phyloP scores from a whole-genome alignment of 139 green algal genomes.

The Diplosphaera chodatii region DNA sequence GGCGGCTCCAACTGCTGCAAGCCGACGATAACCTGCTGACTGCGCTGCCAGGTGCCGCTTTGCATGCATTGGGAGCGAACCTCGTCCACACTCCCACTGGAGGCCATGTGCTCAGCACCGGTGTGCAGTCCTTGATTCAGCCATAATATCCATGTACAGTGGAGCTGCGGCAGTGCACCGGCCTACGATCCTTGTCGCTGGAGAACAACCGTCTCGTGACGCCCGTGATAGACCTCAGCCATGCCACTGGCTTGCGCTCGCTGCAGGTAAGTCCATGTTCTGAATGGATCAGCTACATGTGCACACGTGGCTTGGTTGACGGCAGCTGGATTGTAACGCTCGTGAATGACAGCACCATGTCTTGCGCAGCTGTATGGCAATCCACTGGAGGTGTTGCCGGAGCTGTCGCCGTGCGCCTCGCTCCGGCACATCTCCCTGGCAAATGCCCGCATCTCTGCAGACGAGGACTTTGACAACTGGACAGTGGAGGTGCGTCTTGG shows the following conservation, averaged over 20 bases:
- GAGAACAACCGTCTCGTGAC: conserved; percentile 77
- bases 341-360: too few relatives aligned
- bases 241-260: conserved; percentile 24
- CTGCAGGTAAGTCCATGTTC: conserved; percentile 23
- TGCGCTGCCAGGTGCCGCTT: conserved; percentile 70
- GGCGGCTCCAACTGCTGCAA: conserved; percentile 51
- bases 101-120: too few relatives aligned
- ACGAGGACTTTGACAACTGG: not conserved
- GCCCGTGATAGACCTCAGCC: conserved; percentile 63
- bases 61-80: too few relatives aligned
- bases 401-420: conserved; percentile 66
- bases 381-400: conserved; percentile 89
- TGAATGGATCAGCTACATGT: conserved; percentile 4
- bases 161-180: conserved; percentile 59
- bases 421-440: conserved; percentile 64
- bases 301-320: not conserved
- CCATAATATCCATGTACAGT: too few relatives aligned
- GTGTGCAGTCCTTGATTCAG: too few relatives aligned
- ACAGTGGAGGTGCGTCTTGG: not conserved
- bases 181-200: conserved; percentile 73
- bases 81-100: not conserved
- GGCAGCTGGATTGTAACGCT: too few relatives aligned
- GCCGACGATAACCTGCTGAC: conserved; percentile 78
- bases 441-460: conserved; percentile 28
- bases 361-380: conserved; percentile 72